phyloP scores from a whole-genome alignment of 2,329 filamentous ascomycete species.

The Raffaelea albimanens region DNA sequence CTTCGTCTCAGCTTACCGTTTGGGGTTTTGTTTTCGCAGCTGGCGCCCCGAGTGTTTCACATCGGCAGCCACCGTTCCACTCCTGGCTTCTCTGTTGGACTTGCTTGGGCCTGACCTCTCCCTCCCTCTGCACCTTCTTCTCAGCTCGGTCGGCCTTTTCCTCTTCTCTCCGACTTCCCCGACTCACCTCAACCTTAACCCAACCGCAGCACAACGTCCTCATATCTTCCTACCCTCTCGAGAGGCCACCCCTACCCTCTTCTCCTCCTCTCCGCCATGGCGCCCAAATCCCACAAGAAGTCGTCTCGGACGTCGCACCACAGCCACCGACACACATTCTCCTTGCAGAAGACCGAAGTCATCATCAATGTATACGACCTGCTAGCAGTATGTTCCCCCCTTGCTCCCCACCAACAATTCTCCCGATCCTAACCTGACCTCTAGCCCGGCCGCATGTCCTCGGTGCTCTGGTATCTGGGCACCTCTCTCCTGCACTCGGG shows the following conservation, averaged over 20 bases:
- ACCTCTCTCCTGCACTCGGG: conserved; percentile 73
- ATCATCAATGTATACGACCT: conserved; percentile 72
- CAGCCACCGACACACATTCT: conserved; percentile 59
- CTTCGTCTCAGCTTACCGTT: too few species aligned
- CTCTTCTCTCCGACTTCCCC: too few species aligned
- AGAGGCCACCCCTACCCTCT: background rate
- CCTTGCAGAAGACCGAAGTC: conserved; percentile 63
- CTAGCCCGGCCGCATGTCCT: conserved; percentile 65
- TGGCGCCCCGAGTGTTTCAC: too few species aligned
- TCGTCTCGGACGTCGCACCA: conserved; percentile 39
- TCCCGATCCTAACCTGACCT: conserved; percentile 2
- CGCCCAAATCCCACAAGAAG: conserved; percentile 30
- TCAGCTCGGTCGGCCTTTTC: too few species aligned
- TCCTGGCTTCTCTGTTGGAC: too few species aligned
- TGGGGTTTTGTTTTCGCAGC: too few species aligned
- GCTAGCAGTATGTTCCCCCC: conserved; percentile 47
- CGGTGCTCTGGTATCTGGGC: conserved; percentile 67
- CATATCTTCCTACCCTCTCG: too few species aligned
- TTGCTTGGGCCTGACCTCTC: too few species aligned
- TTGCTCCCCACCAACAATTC: background rate
- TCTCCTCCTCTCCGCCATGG: conserved; percentile 21
- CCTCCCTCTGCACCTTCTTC: too few species aligned
- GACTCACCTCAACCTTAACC: too few species aligned
- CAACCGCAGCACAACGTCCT: too few species aligned
- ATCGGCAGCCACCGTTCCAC: too few species aligned